Evolutionary conservation across 257 asterid genomes (phyloP), one percentile per base, ranked within the genome.

Genomic region (Solanum piurae): DNA sequence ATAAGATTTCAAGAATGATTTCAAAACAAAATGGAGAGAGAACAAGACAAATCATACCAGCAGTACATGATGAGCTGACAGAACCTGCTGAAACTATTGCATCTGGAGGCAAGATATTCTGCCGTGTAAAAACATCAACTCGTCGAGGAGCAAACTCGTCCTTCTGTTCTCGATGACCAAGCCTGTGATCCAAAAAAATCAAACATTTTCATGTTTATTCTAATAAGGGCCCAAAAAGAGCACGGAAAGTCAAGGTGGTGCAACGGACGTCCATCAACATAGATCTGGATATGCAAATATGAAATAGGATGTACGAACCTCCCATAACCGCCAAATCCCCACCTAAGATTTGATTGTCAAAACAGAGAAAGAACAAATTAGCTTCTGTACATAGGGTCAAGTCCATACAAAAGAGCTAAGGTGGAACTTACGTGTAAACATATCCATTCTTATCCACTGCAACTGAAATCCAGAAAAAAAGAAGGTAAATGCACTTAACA

Each of bases 311-410:
- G 87, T 68, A 88, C 86, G 29, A 88, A 97, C 99, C 99, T 97
- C 90, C 99, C 99, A 89, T 97, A 93, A 88, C 99, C 99, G 90
- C 99, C 99, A 91, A 84, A 95, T 89, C 99, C 99, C 99, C 99
- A 97, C 93, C 99, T 97, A 88, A 68, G 85, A 20, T 91, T 86
- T 34, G 42, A 29, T 42, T 33, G 84, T 37, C 69, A 86, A 72
- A 86, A 27, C 40, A 71, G 37, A 86, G n/a, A 73, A 34, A 86
- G 52, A 52, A 34, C 16, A 46, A 62, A 44, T 36, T 1, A 13
- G 21, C 71, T n/a, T 21, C 29, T 44, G 64, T 9, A 25, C 20
- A 37, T 31, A 86, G 62, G 29, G 44, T 4, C 69, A 64, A 89
- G 42, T 40, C 88, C 64, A n/a, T 88, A 44, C 85, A 88, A 44